A percentile compares a stretch with the other conserved stretches of the same genome.
These are phyloP conservation scores for Yamagishiella unicocca DNA, from an alignment of 139 green algal genomes.

Conservation along the genomic window DNA sequence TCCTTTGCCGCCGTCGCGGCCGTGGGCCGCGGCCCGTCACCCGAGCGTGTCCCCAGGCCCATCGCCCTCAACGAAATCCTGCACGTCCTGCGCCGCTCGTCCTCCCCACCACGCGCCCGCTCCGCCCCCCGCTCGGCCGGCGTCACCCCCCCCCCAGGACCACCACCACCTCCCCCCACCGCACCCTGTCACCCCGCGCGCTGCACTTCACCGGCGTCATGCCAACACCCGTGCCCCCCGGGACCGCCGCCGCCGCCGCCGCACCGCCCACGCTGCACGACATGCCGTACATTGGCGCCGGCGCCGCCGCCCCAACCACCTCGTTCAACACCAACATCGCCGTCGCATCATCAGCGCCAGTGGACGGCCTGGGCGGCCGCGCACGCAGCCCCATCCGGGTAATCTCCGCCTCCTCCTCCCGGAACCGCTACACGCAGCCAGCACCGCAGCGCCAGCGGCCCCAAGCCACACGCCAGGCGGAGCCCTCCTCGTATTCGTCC, in stretches of 20 bases:
- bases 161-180: neutral
- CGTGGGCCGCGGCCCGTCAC: neutral
- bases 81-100: neutral
- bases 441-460: neutral
- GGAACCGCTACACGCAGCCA: neutral
- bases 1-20: neutral
- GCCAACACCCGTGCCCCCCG: neutral
- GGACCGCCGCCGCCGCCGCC: neutral
- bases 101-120: neutral
- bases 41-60: conserved; percentile 1
- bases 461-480: neutral
- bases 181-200: neutral
- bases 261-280: neutral
- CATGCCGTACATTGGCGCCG: neutral
- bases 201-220: conserved; percentile 17
- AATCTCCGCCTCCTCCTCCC: neutral
- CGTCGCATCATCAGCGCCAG: neutral
- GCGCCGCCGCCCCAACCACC: neutral
- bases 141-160: neutral
- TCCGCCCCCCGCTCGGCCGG: neutral
- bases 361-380: neutral
- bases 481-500: neutral
- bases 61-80: conserved; percentile 14
- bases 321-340: neutral
- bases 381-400: neutral